Evolutionary conservation across 169 alveolate species (phyloP), one percentile per base, ranked within the genome.

Genomic region (Plasmodium reichenowi): DNA sequence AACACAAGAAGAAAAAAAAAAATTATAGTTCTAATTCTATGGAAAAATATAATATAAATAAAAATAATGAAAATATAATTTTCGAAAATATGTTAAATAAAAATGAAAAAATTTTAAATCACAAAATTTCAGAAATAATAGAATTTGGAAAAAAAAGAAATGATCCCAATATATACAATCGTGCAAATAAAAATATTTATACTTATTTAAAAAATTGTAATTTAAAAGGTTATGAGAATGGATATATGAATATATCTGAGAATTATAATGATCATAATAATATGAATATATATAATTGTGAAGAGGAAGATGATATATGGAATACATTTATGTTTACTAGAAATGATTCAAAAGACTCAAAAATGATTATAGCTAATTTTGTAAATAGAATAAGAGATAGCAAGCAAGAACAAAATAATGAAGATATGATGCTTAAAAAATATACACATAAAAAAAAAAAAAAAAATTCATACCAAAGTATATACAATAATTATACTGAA

Each of bases 261-360:
- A 5, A 38, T 6, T 38, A 38, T 38, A 38, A 38, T 38, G 47
- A 38, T 8, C 47, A 5, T 38, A 38, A 38, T 38, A 38, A 38
- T 38, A 38, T 5, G 0, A 54, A 54, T 38, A 38, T 38, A 38
- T 38, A 38, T 38, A 38, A 38, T 38, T 38, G 47, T 38, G 47
- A 38, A 5, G 20, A 54, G 20, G 20, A 54, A 54, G 20, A 9
- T n/a, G 20, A 54, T 54, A n/a, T 54, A 54, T 54, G 20, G 47
- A 38, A 38, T 38, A 38, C 47, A 38, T 38, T 38, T 38, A 38
- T 38, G 47, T 38, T 38, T 38, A 38, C 10, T 15, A 73, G n/a
- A 58, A 56, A 56, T 24, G 26, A 58, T 62, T 73, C 86, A 48
- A 72, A 12, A 2, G 71, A 72, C 3, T 72, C 68, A 20, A 54